Evolutionary conservation across 139 green algal genomes (phyloP).

Genomic region (Bryopsis sp.): DNA sequence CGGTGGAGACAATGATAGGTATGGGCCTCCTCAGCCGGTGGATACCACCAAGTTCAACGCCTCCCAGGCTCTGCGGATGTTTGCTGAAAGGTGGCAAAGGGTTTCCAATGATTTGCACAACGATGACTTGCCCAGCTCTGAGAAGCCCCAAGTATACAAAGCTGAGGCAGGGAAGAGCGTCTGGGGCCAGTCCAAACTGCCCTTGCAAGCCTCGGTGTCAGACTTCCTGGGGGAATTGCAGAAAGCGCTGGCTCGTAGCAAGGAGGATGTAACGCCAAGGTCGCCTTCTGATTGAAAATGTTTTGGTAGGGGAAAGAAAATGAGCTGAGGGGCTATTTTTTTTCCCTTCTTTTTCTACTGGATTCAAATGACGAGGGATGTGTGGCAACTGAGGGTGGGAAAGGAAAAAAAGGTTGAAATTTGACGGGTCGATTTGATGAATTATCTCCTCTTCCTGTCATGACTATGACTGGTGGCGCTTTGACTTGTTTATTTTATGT

Average conservation of each 20-base stretch:
- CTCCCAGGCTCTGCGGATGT: not conserved
- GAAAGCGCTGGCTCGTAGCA: not conserved
- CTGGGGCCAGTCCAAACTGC: slow-evolving; percentile 1
- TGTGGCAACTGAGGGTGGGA: no score
- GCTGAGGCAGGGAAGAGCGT: not conserved
- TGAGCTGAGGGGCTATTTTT: no score
- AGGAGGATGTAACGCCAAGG: not conserved
- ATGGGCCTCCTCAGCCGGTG: not conserved
- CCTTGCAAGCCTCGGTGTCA: not conserved
- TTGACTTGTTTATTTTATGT: no score
- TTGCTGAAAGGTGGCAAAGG: not conserved
- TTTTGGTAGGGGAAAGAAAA: no score
- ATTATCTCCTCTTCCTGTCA: no score
- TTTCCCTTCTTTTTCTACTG: no score
- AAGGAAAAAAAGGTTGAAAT: no score
- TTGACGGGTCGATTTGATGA: no score
- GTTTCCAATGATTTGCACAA: slow-evolving; percentile 8
- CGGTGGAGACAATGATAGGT: no score
- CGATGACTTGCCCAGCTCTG: not conserved
- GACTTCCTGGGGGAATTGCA: not conserved
- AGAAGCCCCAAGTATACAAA: not conserved
- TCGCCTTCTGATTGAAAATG: no score
- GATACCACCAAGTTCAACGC: not conserved
- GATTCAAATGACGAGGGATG: no score
- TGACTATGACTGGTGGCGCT: no score